Conservation (phyloP, 352 stramenopile genomes). For the Phytopythium montanum region DNA sequence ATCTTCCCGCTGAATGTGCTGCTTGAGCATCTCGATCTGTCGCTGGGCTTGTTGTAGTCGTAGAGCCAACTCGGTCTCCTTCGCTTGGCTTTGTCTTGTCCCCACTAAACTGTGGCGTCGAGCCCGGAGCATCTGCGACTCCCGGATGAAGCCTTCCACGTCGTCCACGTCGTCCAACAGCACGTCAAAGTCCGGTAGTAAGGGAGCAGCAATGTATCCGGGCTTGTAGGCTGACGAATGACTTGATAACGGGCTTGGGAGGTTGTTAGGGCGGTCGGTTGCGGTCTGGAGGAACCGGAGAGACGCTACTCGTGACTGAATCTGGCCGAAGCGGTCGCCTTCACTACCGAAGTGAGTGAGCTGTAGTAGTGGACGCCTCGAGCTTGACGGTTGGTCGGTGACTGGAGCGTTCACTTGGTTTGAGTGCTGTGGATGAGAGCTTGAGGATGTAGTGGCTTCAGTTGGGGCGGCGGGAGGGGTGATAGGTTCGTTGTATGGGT, state of each 20-base stretch:
- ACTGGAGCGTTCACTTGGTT: background rate
- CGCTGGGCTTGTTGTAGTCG: slow-evolving; percentile 71
- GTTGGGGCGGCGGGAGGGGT: background rate
- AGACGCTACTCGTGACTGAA: slow-evolving; percentile 31
- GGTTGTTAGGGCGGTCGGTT: background rate
- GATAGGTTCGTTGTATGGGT: background rate
- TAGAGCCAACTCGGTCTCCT: slow-evolving; percentile 57
- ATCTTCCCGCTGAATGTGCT: slow-evolving; percentile 35
- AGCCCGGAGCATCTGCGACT: slow-evolving; percentile 29
- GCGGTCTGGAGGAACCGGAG: slow-evolving; percentile 19
- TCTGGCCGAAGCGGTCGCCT: slow-evolving; percentile 26
- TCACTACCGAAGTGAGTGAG: background rate
- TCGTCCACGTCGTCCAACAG: slow-evolving; percentile 47
- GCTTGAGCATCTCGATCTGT: slow-evolving; percentile 64
- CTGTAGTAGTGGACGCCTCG: background rate
- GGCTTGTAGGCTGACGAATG: no score
- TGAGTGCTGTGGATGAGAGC: background rate
- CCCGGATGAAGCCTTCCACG: slow-evolving; percentile 50
- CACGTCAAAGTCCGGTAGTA: slow-evolving; percentile 5
- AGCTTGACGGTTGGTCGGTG: background rate
- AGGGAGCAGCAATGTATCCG: background rate
- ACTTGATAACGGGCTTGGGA: background rate
- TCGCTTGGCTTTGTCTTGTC: slow-evolving; percentile 31
- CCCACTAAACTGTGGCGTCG: slow-evolving; percentile 20
- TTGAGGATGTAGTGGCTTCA: background rate